Percentiles rank a stretch among this genome's conserved stretches.
Evolutionary conservation across 1,139 yeast genomes (phyloP).

Genomic region (Suhomyces bokatorum): DNA sequence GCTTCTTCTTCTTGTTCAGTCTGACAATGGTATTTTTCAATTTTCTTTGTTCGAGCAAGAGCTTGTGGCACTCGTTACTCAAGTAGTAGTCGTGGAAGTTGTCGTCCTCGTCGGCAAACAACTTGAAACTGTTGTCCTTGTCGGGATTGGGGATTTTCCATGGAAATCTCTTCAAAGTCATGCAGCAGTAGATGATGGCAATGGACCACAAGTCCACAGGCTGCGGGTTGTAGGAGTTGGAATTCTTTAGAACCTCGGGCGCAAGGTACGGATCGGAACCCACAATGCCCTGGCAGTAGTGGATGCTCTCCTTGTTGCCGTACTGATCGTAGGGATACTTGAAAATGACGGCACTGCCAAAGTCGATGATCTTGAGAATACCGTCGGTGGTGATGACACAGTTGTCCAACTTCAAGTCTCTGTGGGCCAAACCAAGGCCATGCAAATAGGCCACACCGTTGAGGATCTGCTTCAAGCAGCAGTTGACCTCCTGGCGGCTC

Average conservation of each 20-base stretch:
- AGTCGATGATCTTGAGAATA: constrained; percentile 86
- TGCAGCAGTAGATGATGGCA: constrained; percentile 94
- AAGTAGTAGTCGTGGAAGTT: constrained; percentile 54
- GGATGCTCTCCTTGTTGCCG: constrained; percentile 56
- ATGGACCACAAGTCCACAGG: constrained; percentile 95
- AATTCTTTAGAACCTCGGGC: constrained; percentile 82
- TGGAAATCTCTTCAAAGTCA: constrained; percentile 91
- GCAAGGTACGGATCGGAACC: constrained; percentile 98
- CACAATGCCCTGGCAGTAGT: constrained; percentile 87
- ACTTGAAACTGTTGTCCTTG: constrained; percentile 78
- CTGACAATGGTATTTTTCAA: constrained; percentile 44
- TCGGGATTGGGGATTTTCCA: constrained; percentile 91
- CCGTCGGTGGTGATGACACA: constrained; percentile 89
- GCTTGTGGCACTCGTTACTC: constrained; percentile 51
- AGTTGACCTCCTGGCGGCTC: constrained; percentile 81
- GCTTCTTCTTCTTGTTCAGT: constrained; percentile 45
- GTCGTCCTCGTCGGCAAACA: constrained; percentile 56
- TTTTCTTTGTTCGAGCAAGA: constrained; percentile 47
- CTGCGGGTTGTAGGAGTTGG: constrained; percentile 80
- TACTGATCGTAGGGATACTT: constrained; percentile 79
- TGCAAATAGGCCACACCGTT: constrained; percentile 86
- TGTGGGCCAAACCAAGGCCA: constrained; percentile 86
- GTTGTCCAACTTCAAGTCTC: constrained; percentile 92
- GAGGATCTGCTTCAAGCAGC: constrained; percentile 84
- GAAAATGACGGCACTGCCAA: constrained; percentile 95